phyloP scores from a whole-genome alignment of 2,329 filamentous ascomycete species.

The Calonectria pseudoturangicola region DNA sequence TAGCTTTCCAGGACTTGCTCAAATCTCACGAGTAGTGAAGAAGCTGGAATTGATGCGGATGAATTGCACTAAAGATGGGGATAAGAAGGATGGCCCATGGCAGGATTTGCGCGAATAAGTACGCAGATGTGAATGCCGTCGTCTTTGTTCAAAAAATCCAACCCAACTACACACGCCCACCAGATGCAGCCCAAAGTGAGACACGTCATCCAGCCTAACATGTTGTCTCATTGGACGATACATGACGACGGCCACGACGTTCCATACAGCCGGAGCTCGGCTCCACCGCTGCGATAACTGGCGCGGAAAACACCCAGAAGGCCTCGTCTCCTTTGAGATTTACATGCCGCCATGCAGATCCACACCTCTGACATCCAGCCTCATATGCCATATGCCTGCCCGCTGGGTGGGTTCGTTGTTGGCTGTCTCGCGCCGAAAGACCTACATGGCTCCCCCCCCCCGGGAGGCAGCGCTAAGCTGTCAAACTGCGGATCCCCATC shows the following conservation, averaged over 20 bases:
- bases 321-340: background rate
- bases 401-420: background rate
- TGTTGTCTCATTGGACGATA: conserved; percentile 6
- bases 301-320: conserved; percentile 6
- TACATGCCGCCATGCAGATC: background rate
- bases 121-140: background rate
- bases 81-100: background rate
- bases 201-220: background rate
- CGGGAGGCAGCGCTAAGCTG: background rate
- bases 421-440: conserved; percentile 13
- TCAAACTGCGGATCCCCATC: background rate
- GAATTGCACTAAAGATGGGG: background rate
- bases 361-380: conserved; percentile 1
- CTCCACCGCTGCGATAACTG: conserved; percentile 9
- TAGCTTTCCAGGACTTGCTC: background rate
- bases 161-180: conserved; percentile 3
- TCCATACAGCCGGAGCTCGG: conserved; percentile 10
- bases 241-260: background rate
- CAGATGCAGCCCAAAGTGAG: conserved; percentile 9
- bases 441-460: conserved; percentile 6
- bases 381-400: background rate
- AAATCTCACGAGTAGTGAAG: background rate
- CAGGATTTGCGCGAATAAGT: conserved; percentile 6
- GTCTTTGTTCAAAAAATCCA: background rate
- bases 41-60: background rate